These are phyloP conservation scores for Podospora pseudopauciseta DNA, from an alignment of 495 filamentous ascomycete species.

Conservation along the genomic window DNA sequence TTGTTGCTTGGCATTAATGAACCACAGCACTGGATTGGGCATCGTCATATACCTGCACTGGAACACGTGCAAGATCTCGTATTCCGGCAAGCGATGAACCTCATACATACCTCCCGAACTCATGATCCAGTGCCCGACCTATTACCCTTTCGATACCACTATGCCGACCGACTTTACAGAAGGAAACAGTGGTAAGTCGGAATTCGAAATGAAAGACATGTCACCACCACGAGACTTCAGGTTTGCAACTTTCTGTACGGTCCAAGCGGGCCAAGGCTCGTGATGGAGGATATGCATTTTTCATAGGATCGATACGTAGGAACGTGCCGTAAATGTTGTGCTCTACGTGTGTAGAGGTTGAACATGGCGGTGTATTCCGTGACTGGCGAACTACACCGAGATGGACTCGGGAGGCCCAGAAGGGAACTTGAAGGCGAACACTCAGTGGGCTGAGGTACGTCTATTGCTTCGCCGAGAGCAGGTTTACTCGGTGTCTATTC, in stretches of 20 bases:
- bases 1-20: not conserved
- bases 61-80: not conserved
- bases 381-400: not conserved
- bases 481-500: not conserved
- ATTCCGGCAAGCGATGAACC: not conserved
- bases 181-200: not conserved
- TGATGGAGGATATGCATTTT: not conserved
- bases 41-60: not conserved
- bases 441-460: not conserved
- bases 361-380: not conserved
- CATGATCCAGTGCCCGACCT: not conserved
- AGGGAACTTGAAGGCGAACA: not conserved
- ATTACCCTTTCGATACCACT: not conserved
- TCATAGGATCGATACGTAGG: not conserved
- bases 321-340: not conserved
- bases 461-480: not conserved
- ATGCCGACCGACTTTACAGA: not conserved
- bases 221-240: not conserved
- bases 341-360: not conserved
- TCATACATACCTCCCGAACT: not conserved
- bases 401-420: not conserved
- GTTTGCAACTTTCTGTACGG: not conserved
- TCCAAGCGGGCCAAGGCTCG: not conserved
- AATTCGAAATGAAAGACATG: not conserved
- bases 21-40: not conserved